phyloP scores from a whole-genome alignment of 192 early-diverging fungal species.

The Backusella tarrabulga region DNA sequence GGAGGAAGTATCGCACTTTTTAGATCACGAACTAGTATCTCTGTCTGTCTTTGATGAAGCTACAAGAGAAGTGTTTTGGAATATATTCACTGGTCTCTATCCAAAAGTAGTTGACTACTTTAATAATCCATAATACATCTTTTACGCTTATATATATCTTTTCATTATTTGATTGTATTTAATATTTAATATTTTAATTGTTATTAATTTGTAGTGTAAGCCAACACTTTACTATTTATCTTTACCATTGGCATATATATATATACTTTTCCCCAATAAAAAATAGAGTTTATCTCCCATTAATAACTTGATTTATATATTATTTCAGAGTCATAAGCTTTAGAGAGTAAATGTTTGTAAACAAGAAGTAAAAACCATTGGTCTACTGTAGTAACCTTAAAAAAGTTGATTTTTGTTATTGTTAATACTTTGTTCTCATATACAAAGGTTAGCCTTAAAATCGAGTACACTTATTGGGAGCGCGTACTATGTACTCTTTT shows the following conservation, averaged over 20 bases:
- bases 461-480: too few species aligned
- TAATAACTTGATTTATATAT: not conserved
- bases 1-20: not conserved
- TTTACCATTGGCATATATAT: conserved; percentile 5
- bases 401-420: too few species aligned
- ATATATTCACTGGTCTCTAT: conserved; percentile 14
- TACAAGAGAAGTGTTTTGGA: conserved; percentile 23
- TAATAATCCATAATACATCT: not conserved
- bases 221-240: not conserved
- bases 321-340: not conserved
- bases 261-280: not conserved
- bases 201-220: not conserved
- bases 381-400: too few species aligned
- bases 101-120: conserved; percentile 16
- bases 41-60: not conserved
- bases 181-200: not conserved
- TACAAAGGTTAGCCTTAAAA: too few species aligned
- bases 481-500: not conserved
- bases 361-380: too few species aligned
- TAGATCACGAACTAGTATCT: not conserved
- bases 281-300: not conserved
- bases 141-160: not conserved
- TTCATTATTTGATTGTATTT: not conserved
- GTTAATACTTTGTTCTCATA: too few species aligned
- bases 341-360: not conserved